Evolutionary conservation across 805 yeast genomes (phyloP).

Genomic region (Debaryomyces hansenii): DNA sequence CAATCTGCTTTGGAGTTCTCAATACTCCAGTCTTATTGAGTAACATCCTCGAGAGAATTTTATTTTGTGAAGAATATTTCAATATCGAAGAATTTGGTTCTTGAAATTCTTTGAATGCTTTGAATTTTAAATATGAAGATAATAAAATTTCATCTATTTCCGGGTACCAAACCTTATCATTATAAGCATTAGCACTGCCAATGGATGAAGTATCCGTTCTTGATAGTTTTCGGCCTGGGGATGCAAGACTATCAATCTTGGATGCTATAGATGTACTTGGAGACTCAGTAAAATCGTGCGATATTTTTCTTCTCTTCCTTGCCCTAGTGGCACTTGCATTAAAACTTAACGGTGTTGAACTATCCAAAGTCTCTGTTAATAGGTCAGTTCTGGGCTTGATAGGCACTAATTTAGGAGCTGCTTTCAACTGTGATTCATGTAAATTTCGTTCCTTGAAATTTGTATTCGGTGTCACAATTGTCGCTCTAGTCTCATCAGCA

Average conservation of each 20-base stretch:
- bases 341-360: background rate
- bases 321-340: background rate
- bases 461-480: slow-evolving; percentile 10
- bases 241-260: slow-evolving; percentile 29
- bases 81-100: slow-evolving; percentile 19
- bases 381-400: slow-evolving; percentile 6
- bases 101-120: slow-evolving; percentile 28
- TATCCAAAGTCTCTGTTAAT: background rate
- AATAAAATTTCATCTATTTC: slow-evolving; percentile 36
- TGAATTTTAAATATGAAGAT: slow-evolving; percentile 35
- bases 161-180: slow-evolving; percentile 34
- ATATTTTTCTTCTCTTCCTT: slow-evolving; percentile 14
- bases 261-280: slow-evolving; percentile 39
- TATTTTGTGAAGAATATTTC: slow-evolving; percentile 38
- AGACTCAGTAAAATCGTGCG: slow-evolving; percentile 19
- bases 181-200: slow-evolving; percentile 4
- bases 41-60: slow-evolving; percentile 41
- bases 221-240: slow-evolving; percentile 20
- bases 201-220: slow-evolving; percentile 1
- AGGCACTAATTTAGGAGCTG: slow-evolving; percentile 10
- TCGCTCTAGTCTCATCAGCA: slow-evolving; percentile 2
- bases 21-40: slow-evolving; percentile 33
- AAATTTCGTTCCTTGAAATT: background rate
- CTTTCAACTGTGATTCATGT: slow-evolving; percentile 1
- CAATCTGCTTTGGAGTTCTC: slow-evolving; percentile 39